These are phyloP conservation scores for Fonsecaea multimorphosa DNA, from an alignment of 2,329 filamentous ascomycete genomes.

Conservation along the genomic window DNA sequence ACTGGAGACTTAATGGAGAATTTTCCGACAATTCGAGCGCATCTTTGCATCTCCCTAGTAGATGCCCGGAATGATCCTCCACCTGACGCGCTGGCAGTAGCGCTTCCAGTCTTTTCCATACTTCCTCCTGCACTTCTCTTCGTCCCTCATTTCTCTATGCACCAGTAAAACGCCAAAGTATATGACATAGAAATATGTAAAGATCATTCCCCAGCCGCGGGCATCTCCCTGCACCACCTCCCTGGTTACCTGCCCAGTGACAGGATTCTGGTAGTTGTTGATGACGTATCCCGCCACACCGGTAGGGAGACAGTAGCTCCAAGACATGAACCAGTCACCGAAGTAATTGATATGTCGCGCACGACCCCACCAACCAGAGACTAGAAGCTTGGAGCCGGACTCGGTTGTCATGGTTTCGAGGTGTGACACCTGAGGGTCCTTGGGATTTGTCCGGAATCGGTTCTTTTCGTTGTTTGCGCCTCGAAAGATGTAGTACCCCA, in stretches of 20 bases:
- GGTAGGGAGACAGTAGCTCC: constrained; percentile 87
- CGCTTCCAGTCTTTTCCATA: constrained; percentile 91
- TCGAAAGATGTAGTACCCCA: constrained; percentile 91
- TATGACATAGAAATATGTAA: constrained; percentile 93
- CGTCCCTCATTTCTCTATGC: constrained; percentile 84
- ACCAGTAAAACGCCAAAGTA: constrained; percentile 89
- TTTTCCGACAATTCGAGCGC: neutral
- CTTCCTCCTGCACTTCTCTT: constrained; percentile 88
- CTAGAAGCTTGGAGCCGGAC: constrained; percentile 78
- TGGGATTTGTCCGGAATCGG: constrained; percentile 83
- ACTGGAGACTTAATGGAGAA: neutral
- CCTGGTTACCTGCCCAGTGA: constrained; percentile 64
- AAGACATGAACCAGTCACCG: constrained; percentile 92
- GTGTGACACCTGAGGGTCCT: constrained; percentile 77
- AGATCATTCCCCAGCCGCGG: constrained; percentile 80
- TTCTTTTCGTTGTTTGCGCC: constrained; percentile 96
- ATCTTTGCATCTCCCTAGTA: constrained; percentile 16
- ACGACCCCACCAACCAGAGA: constrained; percentile 90
- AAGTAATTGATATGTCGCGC: constrained; percentile 95
- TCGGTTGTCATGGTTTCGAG: constrained; percentile 86
- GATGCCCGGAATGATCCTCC: constrained; percentile 72
- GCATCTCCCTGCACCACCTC: constrained; percentile 74
- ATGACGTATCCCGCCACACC: constrained; percentile 82
- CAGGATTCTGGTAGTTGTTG: constrained; percentile 54
- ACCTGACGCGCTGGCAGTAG: constrained; percentile 83